These are phyloP conservation scores for Gaillardinia entomophila DNA, from an alignment of 805 yeast genomes.

Conservation along the genomic window DNA sequence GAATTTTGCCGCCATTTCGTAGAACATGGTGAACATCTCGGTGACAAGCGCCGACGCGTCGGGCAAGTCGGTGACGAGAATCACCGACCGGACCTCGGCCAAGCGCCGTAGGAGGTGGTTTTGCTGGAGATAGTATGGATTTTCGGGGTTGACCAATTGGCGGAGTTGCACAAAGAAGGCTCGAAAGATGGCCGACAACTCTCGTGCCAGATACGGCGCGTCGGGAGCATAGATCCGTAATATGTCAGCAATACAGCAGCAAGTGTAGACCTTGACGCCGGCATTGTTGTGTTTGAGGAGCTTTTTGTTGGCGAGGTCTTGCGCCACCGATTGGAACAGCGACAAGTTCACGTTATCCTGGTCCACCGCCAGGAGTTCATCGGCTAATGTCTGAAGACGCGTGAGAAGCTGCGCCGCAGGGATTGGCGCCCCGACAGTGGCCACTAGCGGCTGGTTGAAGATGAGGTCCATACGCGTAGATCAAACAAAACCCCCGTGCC, in stretches of 20 bases:
- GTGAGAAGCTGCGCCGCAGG: constrained; percentile 55
- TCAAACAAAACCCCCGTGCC: no score
- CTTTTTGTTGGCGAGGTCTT: constrained; percentile 52
- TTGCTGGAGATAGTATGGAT: constrained; percentile 58
- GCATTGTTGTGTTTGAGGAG: constrained; percentile 53
- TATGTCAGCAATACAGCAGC: constrained; percentile 74
- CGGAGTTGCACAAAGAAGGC: constrained; percentile 61
- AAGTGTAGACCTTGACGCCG: constrained; percentile 64
- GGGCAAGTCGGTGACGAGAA: constrained; percentile 70
- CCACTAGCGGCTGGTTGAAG: constrained; percentile 44
- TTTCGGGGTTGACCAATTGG: constrained; percentile 47
- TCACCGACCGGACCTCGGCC: constrained; percentile 70
- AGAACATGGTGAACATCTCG: constrained; percentile 55
- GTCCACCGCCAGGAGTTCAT: constrained; percentile 57
- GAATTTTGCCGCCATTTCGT: constrained; percentile 42
- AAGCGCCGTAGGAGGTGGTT: constrained; percentile 60
- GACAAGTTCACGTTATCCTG: constrained; percentile 51
- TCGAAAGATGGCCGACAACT: constrained; percentile 60
- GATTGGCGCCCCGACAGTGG: constrained; percentile 53
- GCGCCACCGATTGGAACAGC: constrained; percentile 37
- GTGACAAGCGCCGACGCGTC: constrained; percentile 51
- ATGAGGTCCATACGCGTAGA: constrained; percentile 7
- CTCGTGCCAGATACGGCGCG: constrained; percentile 71
- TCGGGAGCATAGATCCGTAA: constrained; percentile 80
- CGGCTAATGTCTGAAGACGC: constrained; percentile 52